These are phyloP conservation scores for Rhizopogon rudus DNA, from an alignment of 768 basidiomycete species.

Conservation along the genomic window DNA sequence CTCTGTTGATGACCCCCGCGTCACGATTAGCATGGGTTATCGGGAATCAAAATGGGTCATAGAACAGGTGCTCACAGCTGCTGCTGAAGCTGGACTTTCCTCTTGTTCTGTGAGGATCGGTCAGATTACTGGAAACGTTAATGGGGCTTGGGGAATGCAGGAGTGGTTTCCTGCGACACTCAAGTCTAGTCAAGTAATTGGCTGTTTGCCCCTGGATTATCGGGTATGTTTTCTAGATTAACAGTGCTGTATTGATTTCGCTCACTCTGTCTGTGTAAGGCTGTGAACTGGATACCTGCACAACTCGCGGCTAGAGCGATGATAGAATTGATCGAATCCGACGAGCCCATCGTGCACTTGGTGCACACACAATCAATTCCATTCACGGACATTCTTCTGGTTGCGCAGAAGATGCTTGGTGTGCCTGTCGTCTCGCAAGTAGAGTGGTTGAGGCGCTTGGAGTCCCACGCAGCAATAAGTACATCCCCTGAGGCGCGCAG, in stretches of 20 bases:
- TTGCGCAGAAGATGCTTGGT: not conserved
- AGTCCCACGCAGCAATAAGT: not conserved
- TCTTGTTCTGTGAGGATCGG: slow-evolving; percentile 22
- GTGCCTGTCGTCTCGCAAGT: not conserved
- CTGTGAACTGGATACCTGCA: not conserved
- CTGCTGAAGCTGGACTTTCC: slow-evolving; percentile 19
- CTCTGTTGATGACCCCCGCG: slow-evolving; percentile 19
- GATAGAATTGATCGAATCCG: not conserved
- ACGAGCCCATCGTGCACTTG: not conserved
- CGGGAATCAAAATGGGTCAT: not conserved
- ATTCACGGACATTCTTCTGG: not conserved
- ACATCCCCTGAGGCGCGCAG: not conserved
- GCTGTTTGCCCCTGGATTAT: slow-evolving; percentile 25
- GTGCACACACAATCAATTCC: not conserved
- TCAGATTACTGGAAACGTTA: slow-evolving; percentile 26
- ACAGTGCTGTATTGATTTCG: not conserved
- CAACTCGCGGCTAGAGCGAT: not conserved
- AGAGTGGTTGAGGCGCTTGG: not conserved
- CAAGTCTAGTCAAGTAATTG: slow-evolving; percentile 19
- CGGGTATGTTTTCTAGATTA: slow-evolving; percentile 23
- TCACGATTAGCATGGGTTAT: not conserved
- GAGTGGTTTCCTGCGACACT: slow-evolving; percentile 30
- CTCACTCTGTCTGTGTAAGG: not conserved
- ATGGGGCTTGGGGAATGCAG: slow-evolving; percentile 25
- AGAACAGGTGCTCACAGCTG: slow-evolving; percentile 10